These are phyloP conservation scores for Trichaptum fuscoviolaceum DNA, from an alignment of 768 basidiomycete genomes.

Conservation along the genomic window DNA sequence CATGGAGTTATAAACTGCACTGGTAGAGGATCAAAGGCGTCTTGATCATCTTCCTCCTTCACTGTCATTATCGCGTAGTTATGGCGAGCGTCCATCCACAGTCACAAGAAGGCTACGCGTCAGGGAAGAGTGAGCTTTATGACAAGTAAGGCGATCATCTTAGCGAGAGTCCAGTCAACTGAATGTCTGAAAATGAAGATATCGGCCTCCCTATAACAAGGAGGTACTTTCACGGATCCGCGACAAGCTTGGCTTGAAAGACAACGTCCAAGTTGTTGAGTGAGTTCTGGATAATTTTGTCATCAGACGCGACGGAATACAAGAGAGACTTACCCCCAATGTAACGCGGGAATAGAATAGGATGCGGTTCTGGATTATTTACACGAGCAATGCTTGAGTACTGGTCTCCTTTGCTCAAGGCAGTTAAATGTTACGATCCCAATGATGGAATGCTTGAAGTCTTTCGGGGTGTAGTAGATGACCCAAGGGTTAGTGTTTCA, in stretches of 20 bases:
- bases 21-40: too few relatives aligned
- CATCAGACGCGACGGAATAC: too few relatives aligned
- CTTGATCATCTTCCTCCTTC: too few relatives aligned
- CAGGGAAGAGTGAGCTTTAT: not conserved
- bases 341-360: conserved; percentile 28
- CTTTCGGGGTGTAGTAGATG: conserved; percentile 22
- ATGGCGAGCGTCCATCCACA: not conserved
- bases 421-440: conserved; percentile 34
- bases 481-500: conserved; percentile 14
- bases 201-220: not conserved
- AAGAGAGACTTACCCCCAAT: too few relatives aligned
- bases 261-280: not conserved
- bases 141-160: not conserved
- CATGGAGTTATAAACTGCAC: too few relatives aligned
- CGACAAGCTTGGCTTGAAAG: not conserved
- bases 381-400: conserved; percentile 28
- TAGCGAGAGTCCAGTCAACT: not conserved
- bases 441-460: conserved; percentile 33
- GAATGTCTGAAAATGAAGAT: not conserved
- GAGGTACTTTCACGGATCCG: not conserved
- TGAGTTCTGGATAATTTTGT: not conserved
- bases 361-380: conserved; percentile 36
- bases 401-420: conserved; percentile 19
- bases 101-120: not conserved
- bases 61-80: not conserved